A percentile compares a stretch with the other conserved stretches of the same genome.
phyloP scores from a whole-genome alignment of 805 yeast species.

The Candida germanica region DNA sequence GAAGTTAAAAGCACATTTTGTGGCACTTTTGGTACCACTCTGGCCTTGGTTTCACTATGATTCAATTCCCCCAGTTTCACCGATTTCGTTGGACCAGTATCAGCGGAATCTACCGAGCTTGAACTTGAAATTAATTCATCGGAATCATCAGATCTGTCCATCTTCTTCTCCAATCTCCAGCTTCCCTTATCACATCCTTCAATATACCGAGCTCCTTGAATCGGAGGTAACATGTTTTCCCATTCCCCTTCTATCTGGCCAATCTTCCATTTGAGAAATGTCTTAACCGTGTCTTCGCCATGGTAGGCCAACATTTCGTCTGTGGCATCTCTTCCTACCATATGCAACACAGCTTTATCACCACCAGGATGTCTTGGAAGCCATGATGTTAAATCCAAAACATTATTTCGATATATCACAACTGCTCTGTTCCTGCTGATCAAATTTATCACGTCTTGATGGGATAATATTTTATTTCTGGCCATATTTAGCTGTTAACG shows the following conservation, averaged over 20 bases:
- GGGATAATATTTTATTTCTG: constrained; percentile 1
- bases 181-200: constrained; percentile 1
- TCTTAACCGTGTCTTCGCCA: constrained; percentile 49
- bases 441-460: constrained; percentile 7
- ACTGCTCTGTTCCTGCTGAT: constrained; percentile 68
- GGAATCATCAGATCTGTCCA: constrained; percentile 14
- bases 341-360: constrained; percentile 74
- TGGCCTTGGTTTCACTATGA: neutral
- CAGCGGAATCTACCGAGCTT: neutral
- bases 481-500: constrained; percentile 1
- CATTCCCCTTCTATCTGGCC: constrained; percentile 66
- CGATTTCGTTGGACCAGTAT: too few relatives aligned
- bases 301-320: constrained; percentile 90
- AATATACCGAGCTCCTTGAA: constrained; percentile 63
- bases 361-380: constrained; percentile 83
- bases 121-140: constrained; percentile 12
- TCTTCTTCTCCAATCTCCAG: constrained; percentile 10
- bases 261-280: constrained; percentile 56
- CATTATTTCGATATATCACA: constrained; percentile 60
- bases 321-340: constrained; percentile 87
- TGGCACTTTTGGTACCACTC: constrained; percentile 51
- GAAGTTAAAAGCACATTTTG: constrained; percentile 43
- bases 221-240: constrained; percentile 81
- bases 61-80: neutral
- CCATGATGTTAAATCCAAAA: constrained; percentile 70